Percentiles rank a stretch among this genome's conserved stretches.
Conservation (phyloP, 2,329 filamentous ascomycete genomes). For the Byssothecium circinans region DNA sequence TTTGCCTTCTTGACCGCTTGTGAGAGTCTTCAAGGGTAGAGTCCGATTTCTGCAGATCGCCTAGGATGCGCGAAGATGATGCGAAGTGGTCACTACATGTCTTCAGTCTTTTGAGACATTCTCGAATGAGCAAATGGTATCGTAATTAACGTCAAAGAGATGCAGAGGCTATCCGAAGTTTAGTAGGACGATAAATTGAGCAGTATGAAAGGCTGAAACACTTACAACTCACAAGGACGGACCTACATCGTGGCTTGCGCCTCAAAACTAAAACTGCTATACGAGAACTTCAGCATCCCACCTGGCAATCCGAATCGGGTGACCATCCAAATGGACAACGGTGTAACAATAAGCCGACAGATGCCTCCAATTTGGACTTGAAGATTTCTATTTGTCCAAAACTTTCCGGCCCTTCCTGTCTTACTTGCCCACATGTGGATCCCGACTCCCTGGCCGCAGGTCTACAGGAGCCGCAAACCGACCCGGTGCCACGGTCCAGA, state of each 20-base stretch:
- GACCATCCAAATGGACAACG: slow-evolving; percentile 10
- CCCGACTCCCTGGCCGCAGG: slow-evolving; percentile 7
- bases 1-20: neutral
- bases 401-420: slow-evolving; percentile 16
- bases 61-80: too few relatives aligned
- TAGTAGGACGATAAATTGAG: too few relatives aligned
- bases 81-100: too few relatives aligned
- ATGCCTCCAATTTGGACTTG: slow-evolving; percentile 15
- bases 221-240: neutral
- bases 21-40: neutral
- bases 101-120: too few relatives aligned
- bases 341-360: slow-evolving; percentile 13
- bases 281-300: neutral
- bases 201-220: neutral
- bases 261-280: neutral
- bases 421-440: slow-evolving; percentile 3
- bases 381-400: too few relatives aligned
- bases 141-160: too few relatives aligned
- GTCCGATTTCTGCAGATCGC: too few relatives aligned
- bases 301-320: slow-evolving; percentile 7
- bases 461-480: slow-evolving; percentile 18
- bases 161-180: too few relatives aligned
- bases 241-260: neutral
- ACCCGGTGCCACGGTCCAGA: slow-evolving; percentile 10
- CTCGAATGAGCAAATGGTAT: too few relatives aligned